Evolutionary conservation across 2,329 filamentous ascomycete genomes (phyloP).

Genomic region (Thermochaetoides dissita): DNA sequence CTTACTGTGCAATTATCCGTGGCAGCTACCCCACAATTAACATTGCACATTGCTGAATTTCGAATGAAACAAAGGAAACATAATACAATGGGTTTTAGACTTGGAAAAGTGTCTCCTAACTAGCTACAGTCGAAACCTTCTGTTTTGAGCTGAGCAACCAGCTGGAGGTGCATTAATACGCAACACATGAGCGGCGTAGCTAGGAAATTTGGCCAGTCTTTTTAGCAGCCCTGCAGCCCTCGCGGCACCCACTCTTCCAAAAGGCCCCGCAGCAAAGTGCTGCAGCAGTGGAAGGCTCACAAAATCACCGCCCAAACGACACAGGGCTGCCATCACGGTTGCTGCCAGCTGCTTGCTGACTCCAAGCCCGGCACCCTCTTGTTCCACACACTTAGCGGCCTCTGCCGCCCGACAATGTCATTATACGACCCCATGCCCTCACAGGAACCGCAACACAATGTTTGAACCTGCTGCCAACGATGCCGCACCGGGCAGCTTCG

Average conservation of each 20-base stretch:
- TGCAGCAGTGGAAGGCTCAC: neutral
- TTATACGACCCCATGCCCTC: conserved; percentile 19
- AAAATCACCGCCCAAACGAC: conserved; percentile 7
- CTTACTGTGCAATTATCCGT: conserved; percentile 1
- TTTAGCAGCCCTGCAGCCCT: neutral
- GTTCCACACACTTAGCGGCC: neutral
- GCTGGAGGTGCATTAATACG: too few relatives aligned
- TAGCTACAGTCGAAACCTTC: too few relatives aligned
- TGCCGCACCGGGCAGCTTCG: conserved; percentile 28
- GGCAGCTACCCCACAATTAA: neutral
- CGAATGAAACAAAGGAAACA: too few relatives aligned
- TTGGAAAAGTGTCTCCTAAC: too few relatives aligned
- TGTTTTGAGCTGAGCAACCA: too few relatives aligned
- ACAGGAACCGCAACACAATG: conserved; percentile 28
- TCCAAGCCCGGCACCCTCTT: too few relatives aligned
- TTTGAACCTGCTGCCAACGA: conserved; percentile 34
- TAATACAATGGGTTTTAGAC: too few relatives aligned
- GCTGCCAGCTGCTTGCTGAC: too few relatives aligned
- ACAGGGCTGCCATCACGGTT: neutral
- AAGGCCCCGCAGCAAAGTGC: conserved; percentile 15
- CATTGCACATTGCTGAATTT: too few relatives aligned
- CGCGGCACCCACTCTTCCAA: neutral
- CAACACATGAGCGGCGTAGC: too few relatives aligned
- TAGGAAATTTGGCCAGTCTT: too few relatives aligned
- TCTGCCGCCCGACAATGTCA: conserved; percentile 21